These are phyloP conservation scores for Candida krabiensis DNA, from an alignment of 805 yeast species.

Conservation along the genomic window DNA sequence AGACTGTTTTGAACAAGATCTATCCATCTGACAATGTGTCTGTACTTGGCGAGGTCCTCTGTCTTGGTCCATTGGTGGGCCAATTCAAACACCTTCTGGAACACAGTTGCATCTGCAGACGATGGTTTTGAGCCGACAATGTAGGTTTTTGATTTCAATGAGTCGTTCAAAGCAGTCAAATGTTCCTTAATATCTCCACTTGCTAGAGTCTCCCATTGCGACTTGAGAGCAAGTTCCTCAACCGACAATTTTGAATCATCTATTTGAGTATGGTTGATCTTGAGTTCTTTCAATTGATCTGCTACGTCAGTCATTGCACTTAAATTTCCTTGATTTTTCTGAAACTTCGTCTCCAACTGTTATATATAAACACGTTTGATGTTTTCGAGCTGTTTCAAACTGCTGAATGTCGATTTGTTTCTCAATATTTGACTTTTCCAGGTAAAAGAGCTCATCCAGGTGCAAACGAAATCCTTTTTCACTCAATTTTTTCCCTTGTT, in stretches of 20 bases:
- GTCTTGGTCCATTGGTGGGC: constrained; percentile 54
- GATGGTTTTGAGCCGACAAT: constrained; percentile 67
- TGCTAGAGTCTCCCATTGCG: constrained; percentile 82
- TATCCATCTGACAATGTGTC: constrained; percentile 92
- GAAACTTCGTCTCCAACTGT: too few relatives aligned
- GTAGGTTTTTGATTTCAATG: constrained; percentile 68
- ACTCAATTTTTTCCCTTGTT: too few relatives aligned
- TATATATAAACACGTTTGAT: too few relatives aligned
- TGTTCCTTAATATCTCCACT: constrained; percentile 57
- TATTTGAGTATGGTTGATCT: constrained; percentile 20
- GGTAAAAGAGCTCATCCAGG: too few relatives aligned
- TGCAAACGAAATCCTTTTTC: too few relatives aligned
- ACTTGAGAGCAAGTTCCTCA: constrained; percentile 56
- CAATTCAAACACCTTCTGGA: constrained; percentile 62
- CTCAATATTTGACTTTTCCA: too few relatives aligned
- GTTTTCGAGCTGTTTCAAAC: too few relatives aligned
- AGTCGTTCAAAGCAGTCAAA: constrained; percentile 61
- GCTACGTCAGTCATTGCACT: constrained; percentile 30
- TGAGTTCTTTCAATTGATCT: constrained; percentile 30
- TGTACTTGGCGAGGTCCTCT: constrained; percentile 57
- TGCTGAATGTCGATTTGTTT: too few relatives aligned
- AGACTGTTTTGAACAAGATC: constrained; percentile 75
- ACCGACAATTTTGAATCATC: constrained; percentile 29
- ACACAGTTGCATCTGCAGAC: constrained; percentile 68
- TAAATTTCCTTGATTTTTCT: too few relatives aligned